These are phyloP conservation scores for Tricholoma saponaceum DNA, from an alignment of 768 basidiomycete genomes.

Conservation along the genomic window DNA sequence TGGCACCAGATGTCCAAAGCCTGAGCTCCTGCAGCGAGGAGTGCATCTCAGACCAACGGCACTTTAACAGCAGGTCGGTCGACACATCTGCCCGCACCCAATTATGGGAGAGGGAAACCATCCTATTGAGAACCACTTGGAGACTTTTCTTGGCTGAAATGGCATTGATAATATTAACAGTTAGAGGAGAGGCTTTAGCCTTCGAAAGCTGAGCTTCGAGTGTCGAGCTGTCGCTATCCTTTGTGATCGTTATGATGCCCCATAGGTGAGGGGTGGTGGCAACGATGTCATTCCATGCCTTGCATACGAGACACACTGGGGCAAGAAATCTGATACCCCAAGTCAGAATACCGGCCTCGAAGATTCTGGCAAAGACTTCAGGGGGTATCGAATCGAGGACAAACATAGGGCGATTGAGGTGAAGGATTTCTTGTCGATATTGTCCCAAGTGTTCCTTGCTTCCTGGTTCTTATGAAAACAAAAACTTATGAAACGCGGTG, in stretches of 20 bases:
- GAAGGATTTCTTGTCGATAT: not conserved
- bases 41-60: slow-evolving; percentile 14
- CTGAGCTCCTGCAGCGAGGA: not conserved
- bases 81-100: slow-evolving; percentile 25
- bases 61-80: slow-evolving; percentile 12
- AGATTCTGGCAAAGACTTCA: slow-evolving; percentile 12
- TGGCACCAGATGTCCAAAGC: not conserved
- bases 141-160: not conserved
- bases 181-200: slow-evolving; percentile 23
- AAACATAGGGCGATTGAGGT: not conserved
- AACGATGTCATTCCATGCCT: slow-evolving; percentile 22
- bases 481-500: not conserved
- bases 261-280: slow-evolving; percentile 27
- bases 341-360: slow-evolving; percentile 24
- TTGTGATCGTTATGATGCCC: slow-evolving; percentile 18
- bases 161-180: slow-evolving; percentile 12
- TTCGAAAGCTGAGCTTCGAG: slow-evolving; percentile 19
- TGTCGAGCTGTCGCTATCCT: not conserved
- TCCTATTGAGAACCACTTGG: not conserved
- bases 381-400: not conserved
- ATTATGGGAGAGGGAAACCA: slow-evolving; percentile 18
- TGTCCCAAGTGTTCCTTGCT: not conserved
- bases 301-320: slow-evolving; percentile 23
- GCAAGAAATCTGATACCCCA: slow-evolving; percentile 25
- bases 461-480: not conserved